Evolutionary conservation across 345 rosid genomes (phyloP), one percentile per base, ranked within the genome.

Genomic region (Dimocarpus longan): DNA sequence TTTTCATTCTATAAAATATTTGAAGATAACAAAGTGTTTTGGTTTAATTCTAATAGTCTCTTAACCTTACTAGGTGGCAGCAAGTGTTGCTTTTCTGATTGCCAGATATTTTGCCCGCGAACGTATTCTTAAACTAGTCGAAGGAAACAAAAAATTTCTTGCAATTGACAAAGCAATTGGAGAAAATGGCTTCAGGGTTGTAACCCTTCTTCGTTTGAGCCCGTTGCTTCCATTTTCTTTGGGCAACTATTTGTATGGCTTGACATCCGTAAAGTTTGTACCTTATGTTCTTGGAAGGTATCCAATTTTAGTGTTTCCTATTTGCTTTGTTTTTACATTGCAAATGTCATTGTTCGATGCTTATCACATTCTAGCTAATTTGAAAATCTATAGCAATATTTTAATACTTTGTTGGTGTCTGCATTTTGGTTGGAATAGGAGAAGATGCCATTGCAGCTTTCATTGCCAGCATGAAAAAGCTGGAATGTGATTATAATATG

Each of bases 141-240:
- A 94, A 88, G 99, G 94, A 69, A 96, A 96, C 78, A 96, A 96
- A 82, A 96, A 92, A 78, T 96, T 96, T 82, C 94, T 92, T 46
- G 99, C 99, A 65, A 94, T 96, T 73, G 97, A 96, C 88, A 96
- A 91, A 87, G 99, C 99, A 8, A 93, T 96, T 50, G 99, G 99
- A 76, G 97, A 94, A 83, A 91, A 96, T 81, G 97, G 99, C 32
- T 96, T 96, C 83, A 87, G 82, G 85, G 95, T 96, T 64, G 98
- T 96, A 40, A 94, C 99, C 26, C 93, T 96, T 16, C 95, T 96
- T 81, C 90, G 98, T 5, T 86, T 96, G 81, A 96, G 99, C 79
- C 99, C 99, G 67, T 87, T 96, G 82, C 99, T 96, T 85, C 99
- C 98, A 4, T 96, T 96, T 77, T 94, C 98, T 74, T 90, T 96